Evolutionary conservation across 169 alveolate species (phyloP), one percentile per base, ranked within the genome.

Genomic region (Cyclospora cayetanensis): DNA sequence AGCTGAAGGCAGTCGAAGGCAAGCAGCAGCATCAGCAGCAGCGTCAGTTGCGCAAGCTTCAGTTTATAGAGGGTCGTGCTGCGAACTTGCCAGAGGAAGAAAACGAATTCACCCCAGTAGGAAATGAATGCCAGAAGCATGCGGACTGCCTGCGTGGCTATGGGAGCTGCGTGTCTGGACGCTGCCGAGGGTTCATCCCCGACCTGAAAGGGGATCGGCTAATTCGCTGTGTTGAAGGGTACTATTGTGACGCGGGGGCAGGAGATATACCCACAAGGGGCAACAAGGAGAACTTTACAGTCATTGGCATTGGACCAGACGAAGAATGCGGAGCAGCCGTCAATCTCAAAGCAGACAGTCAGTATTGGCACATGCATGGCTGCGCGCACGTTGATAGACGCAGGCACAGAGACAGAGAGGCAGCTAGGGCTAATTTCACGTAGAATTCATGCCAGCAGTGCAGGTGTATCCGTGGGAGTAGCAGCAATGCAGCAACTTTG

Each of bases 181-280:
- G 74, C 11, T 90, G 93, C 46, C 52, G 37, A 4, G 93, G 90
- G 35, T 77, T 90, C 52, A 4, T 50, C 22, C 93, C 93, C 42
- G 93, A 90, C 80, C n/a, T 68, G 72, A 35, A 55, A 37, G 93
- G 74, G 34, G 60, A 72, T 53, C 82, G 90, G 37, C 84, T 90
- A 15, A 11, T 87, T 34, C 77, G 92, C 87, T 90, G 93, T 25
- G 93, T 90, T 22, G 93, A 90, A 85, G 93, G 93, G 12, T 90
- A 90, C 77, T 66, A 72, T 65, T 90, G 93, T 46, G 90, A 90
- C 50, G 63, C 85, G 27, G 63, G 37, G 53, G 41, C 27, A 9
- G 93, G 87, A 25, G 89, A 72, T 66, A 41, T 90, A 20, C 86
- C 90, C 25, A 86, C 90, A 0, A 50, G 18, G n/a, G 90, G 90